Conservation (phyloP, 2,329 filamentous ascomycete genomes). For the Fusarium chaquense region DNA sequence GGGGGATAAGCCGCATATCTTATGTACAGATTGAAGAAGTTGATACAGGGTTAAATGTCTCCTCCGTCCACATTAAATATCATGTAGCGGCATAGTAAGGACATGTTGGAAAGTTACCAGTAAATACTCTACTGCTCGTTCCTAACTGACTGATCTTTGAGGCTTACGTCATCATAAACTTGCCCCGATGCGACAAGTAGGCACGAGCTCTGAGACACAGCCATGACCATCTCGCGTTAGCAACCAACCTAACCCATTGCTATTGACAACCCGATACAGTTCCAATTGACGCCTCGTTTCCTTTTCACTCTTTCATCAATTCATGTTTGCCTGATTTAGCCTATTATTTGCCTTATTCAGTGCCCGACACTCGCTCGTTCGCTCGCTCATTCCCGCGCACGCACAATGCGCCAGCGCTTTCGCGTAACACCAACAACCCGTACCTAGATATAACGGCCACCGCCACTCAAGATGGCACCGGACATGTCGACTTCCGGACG, state of each 20-base stretch:
- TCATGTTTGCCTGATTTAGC: slow-evolving; percentile 21
- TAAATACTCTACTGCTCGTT: neutral
- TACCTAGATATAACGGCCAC: slow-evolving; percentile 9
- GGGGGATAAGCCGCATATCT: neutral
- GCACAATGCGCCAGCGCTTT: slow-evolving; percentile 39
- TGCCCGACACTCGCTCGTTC: slow-evolving; percentile 22
- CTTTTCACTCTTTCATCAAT: slow-evolving; percentile 9
- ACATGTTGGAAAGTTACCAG: neutral
- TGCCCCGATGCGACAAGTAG: slow-evolving; percentile 33
- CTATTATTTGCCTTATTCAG: slow-evolving; percentile 24
- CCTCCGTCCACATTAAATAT: neutral
- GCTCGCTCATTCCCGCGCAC: slow-evolving; percentile 20
- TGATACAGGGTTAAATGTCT: neutral
- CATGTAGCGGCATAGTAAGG: neutral
- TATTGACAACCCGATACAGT: slow-evolving; percentile 46
- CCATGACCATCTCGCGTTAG: slow-evolving; percentile 19
- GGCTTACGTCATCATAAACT: slow-evolving; percentile 46
- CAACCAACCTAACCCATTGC: neutral
- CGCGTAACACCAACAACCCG: slow-evolving; percentile 11
- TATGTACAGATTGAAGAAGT: neutral
- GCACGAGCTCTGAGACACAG: slow-evolving; percentile 33
- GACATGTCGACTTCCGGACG: slow-evolving; percentile 37
- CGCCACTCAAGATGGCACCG: slow-evolving; percentile 31
- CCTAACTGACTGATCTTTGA: neutral
- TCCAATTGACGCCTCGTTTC: slow-evolving; percentile 27